Evolutionary conservation across 257 asterid species (phyloP), one percentile per base, ranked within the genome.

Genomic region (Paulownia fortunei): DNA sequence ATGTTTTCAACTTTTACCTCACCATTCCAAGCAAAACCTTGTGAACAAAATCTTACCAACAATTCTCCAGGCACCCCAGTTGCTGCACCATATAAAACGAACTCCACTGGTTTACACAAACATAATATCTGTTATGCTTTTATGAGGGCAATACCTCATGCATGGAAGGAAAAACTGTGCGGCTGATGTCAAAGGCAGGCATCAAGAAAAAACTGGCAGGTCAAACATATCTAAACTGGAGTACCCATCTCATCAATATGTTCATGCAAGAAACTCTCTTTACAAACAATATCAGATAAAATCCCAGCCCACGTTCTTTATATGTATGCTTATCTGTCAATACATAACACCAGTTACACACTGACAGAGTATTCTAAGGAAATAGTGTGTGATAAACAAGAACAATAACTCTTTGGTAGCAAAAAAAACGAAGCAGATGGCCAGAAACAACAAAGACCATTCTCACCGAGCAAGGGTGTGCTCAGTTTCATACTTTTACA

Each of bases 1-100:
- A 18, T 18, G 42, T 16, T 63, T 65, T 76, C 74, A 51, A 24
- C 26, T 62, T 62, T 30, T 34, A 62, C 12, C 73, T 63, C 56
- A 34, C 39, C 79, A 76, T 24, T 36, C 10, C 64, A n/a, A 13
- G 16, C 42, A 19, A 64, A 36, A 63, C 21, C 44, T 24, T 19
- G 67, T 3, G 3, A 55, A 55, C 58, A 39, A 15, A 23, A 39
- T 41, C 41, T 16, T 46, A 76, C 65, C 39, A 49, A 75, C 19
- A 36, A 49, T 64, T 65, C 26, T 51, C 26, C 30, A 42, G 63
- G 19, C 58, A 42, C 56, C 77, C 26, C 18, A 37, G 2, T 6
- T 49, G 49, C n/a, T 30, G 63, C 79, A 61, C 63, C 47, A 41
- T 11, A 26, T 44, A 44, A 60, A 32, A 21, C 26, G 59, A 32